Percentiles rank a stretch among this genome's conserved stretches.
Evolutionary conservation across 352 stramenopile species (phyloP).

Genomic region (Sclerospora graminicola): DNA sequence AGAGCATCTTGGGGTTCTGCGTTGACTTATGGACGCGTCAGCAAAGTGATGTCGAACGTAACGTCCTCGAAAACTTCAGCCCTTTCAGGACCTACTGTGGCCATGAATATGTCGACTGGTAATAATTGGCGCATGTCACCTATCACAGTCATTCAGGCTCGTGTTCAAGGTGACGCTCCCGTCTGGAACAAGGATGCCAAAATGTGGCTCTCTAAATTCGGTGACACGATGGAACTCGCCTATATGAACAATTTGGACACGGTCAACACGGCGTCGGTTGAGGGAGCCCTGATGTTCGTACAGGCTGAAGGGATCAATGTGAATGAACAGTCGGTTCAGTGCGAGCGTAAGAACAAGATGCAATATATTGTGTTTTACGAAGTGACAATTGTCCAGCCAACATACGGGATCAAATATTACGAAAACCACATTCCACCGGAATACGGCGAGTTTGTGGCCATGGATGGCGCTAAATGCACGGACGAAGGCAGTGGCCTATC

Average conservation of each 20-base stretch:
- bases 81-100: too few relatives aligned
- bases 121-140: conserved; percentile 11
- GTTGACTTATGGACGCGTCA: too few relatives aligned
- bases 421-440: conserved; percentile 8
- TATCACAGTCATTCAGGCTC: conserved; percentile 32
- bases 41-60: too few relatives aligned
- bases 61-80: too few relatives aligned
- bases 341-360: conserved; percentile 61
- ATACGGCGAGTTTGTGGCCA: conserved; percentile 43
- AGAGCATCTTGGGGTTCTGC: too few relatives aligned
- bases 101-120: neutral
- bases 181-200: conserved; percentile 11
- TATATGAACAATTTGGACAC: conserved; percentile 49
- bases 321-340: conserved; percentile 14
- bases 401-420: conserved; percentile 27
- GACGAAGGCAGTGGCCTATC: neutral
- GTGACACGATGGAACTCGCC: neutral
- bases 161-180: conserved; percentile 34
- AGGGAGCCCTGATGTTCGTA: conserved; percentile 73
- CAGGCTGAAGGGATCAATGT: conserved; percentile 70
- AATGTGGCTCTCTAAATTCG: conserved; percentile 19
- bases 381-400: conserved; percentile 38
- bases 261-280: conserved; percentile 65
- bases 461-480: conserved; percentile 32
- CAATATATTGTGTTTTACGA: conserved; percentile 68